A percentile compares a stretch with the other conserved stretches of the same genome.
Conservation (phyloP, 2,329 filamentous ascomycete genomes). For the Phyllosticta ampelicida region DNA sequence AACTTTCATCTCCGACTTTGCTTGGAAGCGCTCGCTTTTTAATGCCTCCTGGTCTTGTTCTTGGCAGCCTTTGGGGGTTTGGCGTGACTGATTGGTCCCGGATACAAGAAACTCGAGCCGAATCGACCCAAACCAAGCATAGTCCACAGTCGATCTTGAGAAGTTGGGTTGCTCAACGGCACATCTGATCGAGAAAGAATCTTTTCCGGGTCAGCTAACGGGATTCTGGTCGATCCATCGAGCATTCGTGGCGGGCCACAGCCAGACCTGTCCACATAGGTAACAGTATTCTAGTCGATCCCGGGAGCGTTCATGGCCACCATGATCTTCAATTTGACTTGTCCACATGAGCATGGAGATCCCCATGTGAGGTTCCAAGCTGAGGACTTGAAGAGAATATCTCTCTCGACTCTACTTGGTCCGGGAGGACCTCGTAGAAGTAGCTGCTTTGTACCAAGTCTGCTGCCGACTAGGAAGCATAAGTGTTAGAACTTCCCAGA, state of each 20-base stretch:
- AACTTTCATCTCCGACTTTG: conserved; percentile 10
- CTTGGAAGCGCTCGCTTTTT: neutral
- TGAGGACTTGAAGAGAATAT: too few relatives aligned
- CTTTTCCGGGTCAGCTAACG: neutral
- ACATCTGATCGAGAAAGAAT: neutral
- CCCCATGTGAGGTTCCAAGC: too few relatives aligned
- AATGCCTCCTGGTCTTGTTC: neutral
- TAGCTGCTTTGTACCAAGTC: neutral
- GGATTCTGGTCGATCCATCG: too few relatives aligned
- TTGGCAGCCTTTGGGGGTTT: neutral
- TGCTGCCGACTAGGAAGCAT: neutral
- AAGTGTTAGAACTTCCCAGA: neutral
- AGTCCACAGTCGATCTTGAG: neutral
- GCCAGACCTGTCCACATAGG: too few relatives aligned
- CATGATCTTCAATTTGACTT: too few relatives aligned
- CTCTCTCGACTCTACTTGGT: too few relatives aligned
- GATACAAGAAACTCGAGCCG: neutral
- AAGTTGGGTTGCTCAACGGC: neutral
- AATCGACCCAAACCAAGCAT: neutral
- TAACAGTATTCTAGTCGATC: too few relatives aligned
- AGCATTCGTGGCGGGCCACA: too few relatives aligned
- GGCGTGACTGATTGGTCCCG: neutral
- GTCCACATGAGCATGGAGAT: too few relatives aligned
- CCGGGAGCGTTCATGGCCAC: too few relatives aligned
- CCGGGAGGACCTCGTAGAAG: too few relatives aligned